These are phyloP conservation scores for Hymenoscyphus salicellus DNA, from an alignment of 2,329 filamentous ascomycete genomes.

Conservation along the genomic window DNA sequence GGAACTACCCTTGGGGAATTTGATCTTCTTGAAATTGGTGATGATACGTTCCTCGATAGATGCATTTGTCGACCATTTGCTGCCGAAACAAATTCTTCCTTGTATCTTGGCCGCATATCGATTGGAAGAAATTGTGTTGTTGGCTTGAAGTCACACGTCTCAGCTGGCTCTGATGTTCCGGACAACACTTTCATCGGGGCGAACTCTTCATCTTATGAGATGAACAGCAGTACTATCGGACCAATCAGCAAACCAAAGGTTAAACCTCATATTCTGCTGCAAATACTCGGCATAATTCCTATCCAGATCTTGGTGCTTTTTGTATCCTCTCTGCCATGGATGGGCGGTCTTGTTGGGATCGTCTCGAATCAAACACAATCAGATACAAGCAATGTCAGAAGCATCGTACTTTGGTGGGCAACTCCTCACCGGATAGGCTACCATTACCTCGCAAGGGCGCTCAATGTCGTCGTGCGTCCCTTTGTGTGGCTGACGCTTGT, in stretches of 20 bases:
- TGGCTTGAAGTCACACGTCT: slow-evolving; percentile 48
- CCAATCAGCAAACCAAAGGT: slow-evolving; percentile 16
- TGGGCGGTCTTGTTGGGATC: slow-evolving; percentile 45
- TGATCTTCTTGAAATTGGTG: slow-evolving; percentile 51
- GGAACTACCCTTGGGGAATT: not conserved
- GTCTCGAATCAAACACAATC: slow-evolving; percentile 39
- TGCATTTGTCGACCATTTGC: slow-evolving; percentile 53
- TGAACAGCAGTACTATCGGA: slow-evolving; percentile 44
- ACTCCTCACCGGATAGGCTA: slow-evolving; percentile 45
- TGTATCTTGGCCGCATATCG: slow-evolving; percentile 52
- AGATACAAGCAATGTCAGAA: slow-evolving; percentile 39
- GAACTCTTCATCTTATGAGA: slow-evolving; percentile 57
- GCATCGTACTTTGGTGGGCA: slow-evolving; percentile 50
- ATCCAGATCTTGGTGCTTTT: slow-evolving; percentile 42
- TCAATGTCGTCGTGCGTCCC: slow-evolving; percentile 32
- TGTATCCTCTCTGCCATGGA: slow-evolving; percentile 46
- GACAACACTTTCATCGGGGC: slow-evolving; percentile 52
- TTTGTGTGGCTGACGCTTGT: slow-evolving; percentile 29
- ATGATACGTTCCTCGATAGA: slow-evolving; percentile 46
- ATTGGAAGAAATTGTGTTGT: slow-evolving; percentile 49
- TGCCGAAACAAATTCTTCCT: slow-evolving; percentile 54
- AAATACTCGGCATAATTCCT: slow-evolving; percentile 43
- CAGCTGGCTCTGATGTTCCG: slow-evolving; percentile 48
- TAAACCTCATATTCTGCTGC: slow-evolving; percentile 46
- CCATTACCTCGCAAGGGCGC: slow-evolving; percentile 48